These are phyloP conservation scores for Boletus eberwhitei DNA, from an alignment of 768 basidiomycete species.

Conservation along the genomic window DNA sequence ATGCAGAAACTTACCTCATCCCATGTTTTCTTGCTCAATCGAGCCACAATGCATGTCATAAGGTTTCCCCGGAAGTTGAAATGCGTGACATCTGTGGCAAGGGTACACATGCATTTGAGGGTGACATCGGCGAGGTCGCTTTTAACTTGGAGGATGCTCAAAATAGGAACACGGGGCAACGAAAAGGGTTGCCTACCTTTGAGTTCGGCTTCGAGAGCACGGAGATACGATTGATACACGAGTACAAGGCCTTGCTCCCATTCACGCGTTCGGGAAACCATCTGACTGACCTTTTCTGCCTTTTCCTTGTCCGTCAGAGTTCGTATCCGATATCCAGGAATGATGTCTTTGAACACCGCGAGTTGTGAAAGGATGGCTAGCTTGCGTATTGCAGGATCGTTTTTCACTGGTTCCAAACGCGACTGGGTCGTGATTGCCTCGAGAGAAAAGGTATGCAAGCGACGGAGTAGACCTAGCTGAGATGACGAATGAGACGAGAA, in stretches of 20 bases:
- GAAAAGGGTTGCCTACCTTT: slow-evolving; percentile 49
- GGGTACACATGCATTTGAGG: slow-evolving; percentile 83
- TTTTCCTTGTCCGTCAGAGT: slow-evolving; percentile 87
- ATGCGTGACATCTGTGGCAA: slow-evolving; percentile 80
- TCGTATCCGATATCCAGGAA: slow-evolving; percentile 95
- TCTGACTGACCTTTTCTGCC: slow-evolving; percentile 90
- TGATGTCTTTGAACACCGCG: slow-evolving; percentile 93
- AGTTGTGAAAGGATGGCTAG: slow-evolving; percentile 87
- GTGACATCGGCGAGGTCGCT: slow-evolving; percentile 64
- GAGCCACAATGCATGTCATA: slow-evolving; percentile 81
- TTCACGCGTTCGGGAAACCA: slow-evolving; percentile 85
- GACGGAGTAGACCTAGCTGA: slow-evolving; percentile 84
- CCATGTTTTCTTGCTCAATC: slow-evolving; percentile 84
- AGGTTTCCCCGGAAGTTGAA: slow-evolving; percentile 97
- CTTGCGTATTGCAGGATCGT: slow-evolving; percentile 82
- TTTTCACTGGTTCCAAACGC: slow-evolving; percentile 66
- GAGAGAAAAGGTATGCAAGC: slow-evolving; percentile 86
- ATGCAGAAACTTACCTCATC: slow-evolving; percentile 59
- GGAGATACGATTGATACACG: slow-evolving; percentile 87
- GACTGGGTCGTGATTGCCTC: slow-evolving; percentile 66
- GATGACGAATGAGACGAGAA: slow-evolving; percentile 14
- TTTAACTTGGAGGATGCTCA: slow-evolving; percentile 45
- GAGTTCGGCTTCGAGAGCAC: slow-evolving; percentile 78
- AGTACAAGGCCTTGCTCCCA: slow-evolving; percentile 92
- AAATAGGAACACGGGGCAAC: slow-evolving; percentile 16